Conservation (phyloP, 495 filamentous ascomycete genomes). For the Podospora fimiseda region DNA sequence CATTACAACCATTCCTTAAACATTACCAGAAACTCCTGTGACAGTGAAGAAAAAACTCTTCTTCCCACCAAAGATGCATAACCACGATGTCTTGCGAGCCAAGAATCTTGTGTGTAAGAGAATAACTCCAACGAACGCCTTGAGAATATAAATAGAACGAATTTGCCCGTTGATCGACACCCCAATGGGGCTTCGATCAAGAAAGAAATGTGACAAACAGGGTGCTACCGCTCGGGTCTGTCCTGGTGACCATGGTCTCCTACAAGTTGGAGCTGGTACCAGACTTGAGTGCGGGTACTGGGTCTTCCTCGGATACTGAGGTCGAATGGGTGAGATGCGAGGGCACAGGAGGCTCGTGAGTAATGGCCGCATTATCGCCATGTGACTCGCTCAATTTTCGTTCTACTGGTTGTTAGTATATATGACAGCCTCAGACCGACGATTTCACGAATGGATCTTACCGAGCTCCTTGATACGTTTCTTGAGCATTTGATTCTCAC, state of each 20-base stretch:
- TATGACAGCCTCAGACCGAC: neutral
- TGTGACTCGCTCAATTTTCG: constrained; percentile 29
- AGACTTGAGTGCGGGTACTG: neutral
- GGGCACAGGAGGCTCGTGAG: constrained; percentile 29
- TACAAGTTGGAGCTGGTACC: neutral
- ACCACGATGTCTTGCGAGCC: neutral
- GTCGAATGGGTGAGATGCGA: constrained; percentile 25
- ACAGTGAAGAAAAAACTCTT: neutral
- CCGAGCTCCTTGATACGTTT: constrained; percentile 79
- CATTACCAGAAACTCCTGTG: neutral
- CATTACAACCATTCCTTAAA: neutral
- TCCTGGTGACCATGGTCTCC: too few relatives aligned
- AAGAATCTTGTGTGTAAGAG: neutral
- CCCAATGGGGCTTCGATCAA: too few relatives aligned
- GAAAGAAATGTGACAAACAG: too few relatives aligned
- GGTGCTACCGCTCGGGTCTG: too few relatives aligned
- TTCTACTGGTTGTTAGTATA: constrained; percentile 18
- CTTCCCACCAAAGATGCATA: neutral
- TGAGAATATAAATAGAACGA: too few relatives aligned
- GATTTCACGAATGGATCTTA: constrained; percentile 24
- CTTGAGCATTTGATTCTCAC: constrained; percentile 92
- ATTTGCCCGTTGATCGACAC: too few relatives aligned
- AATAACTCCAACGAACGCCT: neutral
- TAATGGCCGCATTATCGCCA: constrained; percentile 23
- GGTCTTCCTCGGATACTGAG: constrained; percentile 15